These are phyloP conservation scores for Diaporthe caulivora DNA, from an alignment of 2,329 filamentous ascomycete species.

Conservation along the genomic window DNA sequence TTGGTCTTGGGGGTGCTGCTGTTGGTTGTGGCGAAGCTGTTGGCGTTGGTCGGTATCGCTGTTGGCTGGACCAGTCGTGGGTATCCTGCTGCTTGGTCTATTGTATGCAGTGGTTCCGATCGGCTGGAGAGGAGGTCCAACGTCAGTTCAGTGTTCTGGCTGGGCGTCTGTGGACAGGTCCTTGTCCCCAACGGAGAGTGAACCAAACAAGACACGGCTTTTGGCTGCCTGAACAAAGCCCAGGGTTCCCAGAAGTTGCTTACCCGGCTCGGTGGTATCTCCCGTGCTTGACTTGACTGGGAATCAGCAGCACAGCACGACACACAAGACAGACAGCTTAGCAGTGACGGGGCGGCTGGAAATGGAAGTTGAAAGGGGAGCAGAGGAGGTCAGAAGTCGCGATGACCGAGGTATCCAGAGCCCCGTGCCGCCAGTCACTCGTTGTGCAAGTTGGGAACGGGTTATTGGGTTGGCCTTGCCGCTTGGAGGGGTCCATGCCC, in stretches of 20 bases:
- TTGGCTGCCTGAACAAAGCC: constrained; percentile 19
- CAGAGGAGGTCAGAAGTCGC: constrained; percentile 14
- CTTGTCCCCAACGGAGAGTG: not conserved
- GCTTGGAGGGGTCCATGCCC: constrained; percentile 26
- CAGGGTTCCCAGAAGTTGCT: constrained; percentile 1
- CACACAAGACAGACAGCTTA: not conserved
- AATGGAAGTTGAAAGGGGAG: not conserved
- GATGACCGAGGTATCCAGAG: constrained; percentile 14
- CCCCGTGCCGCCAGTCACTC: constrained; percentile 22
- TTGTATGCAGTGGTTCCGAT: not conserved
- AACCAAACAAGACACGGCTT: not conserved
- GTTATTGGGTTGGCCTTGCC: not conserved
- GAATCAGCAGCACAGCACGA: not conserved
- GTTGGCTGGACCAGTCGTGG: not conserved
- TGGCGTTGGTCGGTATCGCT: not conserved
- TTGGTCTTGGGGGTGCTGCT: not conserved
- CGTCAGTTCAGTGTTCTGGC: not conserved
- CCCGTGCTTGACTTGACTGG: not conserved
- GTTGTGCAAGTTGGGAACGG: not conserved
- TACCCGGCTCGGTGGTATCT: constrained; percentile 20
- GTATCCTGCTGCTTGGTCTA: not conserved
- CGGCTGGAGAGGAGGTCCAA: not conserved
- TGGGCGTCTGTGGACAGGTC: not conserved
- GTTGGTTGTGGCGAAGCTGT: not conserved
- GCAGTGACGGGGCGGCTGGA: not conserved